Evolutionary conservation across 1,284 basidiomycete genomes (phyloP).

Genomic region (Earliella scabrosa): DNA sequence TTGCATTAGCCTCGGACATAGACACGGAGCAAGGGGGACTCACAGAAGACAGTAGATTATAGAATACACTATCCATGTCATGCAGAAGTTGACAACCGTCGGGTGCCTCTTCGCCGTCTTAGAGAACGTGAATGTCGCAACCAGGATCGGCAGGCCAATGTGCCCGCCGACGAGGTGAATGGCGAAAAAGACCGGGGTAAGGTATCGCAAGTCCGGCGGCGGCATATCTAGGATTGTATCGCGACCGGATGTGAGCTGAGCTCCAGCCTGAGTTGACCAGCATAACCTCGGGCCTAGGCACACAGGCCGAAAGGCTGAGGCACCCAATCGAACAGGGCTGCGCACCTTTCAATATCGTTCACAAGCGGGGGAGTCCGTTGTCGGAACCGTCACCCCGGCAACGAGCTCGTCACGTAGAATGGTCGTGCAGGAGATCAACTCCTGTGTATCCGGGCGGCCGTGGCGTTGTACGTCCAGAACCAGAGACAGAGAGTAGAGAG

Average conservation of each 20-base stretch:
- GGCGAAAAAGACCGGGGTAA: constrained; percentile 25
- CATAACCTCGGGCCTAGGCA: background rate
- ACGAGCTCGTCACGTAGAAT: too few relatives aligned
- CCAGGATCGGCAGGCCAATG: constrained; percentile 36
- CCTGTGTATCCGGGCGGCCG: constrained; percentile 9
- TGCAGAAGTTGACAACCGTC: constrained; percentile 43
- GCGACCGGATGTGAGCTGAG: constrained; percentile 4
- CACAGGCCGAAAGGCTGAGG: background rate
- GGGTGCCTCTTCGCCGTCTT: constrained; percentile 33
- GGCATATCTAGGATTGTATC: too few relatives aligned
- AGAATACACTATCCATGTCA: constrained; percentile 58
- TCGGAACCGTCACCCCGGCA: constrained; percentile 14
- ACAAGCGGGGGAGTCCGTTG: background rate
- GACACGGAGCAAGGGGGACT: constrained; percentile 27
- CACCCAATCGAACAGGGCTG: constrained; percentile 8
- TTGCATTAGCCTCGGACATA: background rate
- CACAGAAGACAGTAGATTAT: constrained; percentile 54
- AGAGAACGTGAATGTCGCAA: constrained; percentile 33
- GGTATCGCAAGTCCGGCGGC: constrained; percentile 16
- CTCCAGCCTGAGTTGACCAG: background rate
- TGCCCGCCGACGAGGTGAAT: constrained; percentile 37
- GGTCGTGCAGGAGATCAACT: constrained; percentile 24
- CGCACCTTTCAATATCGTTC: constrained; percentile 16
- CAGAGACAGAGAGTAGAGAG: constrained; percentile 4
- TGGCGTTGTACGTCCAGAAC: background rate